A percentile compares a stretch with the other conserved stretches of the same genome.
Conservation (phyloP, 2,329 filamentous ascomycete genomes). For the Fusarium sp. region DNA sequence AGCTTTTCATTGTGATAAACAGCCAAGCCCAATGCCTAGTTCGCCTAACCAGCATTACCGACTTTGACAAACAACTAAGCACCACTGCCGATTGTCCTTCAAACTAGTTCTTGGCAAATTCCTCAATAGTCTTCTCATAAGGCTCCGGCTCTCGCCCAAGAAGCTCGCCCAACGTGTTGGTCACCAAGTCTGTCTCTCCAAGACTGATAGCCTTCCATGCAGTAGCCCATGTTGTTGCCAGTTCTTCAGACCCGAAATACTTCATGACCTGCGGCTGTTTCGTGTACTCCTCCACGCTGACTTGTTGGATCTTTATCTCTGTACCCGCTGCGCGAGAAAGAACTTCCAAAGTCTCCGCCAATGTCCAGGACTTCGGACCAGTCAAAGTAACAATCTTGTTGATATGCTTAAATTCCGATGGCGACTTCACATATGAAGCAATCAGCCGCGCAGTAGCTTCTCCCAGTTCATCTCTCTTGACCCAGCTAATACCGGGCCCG, state of each 20-base stretch:
- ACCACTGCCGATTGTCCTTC: too few relatives aligned
- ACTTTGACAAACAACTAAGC: not conserved
- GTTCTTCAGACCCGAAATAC: conserved; percentile 15
- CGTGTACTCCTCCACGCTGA: conserved; percentile 31
- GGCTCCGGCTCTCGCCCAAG: conserved; percentile 29
- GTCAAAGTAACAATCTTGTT: conserved; percentile 31
- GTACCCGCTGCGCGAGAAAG: not conserved
- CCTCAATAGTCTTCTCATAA: conserved; percentile 29
- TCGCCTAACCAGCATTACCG: not conserved
- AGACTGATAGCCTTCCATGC: conserved; percentile 37
- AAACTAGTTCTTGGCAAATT: conserved; percentile 2
- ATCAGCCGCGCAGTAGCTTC: conserved; percentile 34
- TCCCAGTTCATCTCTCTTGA: conserved; percentile 39
- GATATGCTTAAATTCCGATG: not conserved
- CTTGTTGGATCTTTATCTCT: conserved; percentile 4
- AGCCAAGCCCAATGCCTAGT: too few relatives aligned
- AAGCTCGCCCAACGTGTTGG: conserved; percentile 1
- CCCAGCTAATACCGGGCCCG: conserved; percentile 32
- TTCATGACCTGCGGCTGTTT: conserved; percentile 19
- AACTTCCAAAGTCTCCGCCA: conserved; percentile 16
- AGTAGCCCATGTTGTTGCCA: conserved; percentile 33
- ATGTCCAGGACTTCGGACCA: conserved; percentile 8
- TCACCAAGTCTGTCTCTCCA: conserved; percentile 28
- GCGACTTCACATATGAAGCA: conserved; percentile 13
- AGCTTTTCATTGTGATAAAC: too few relatives aligned